Evolutionary conservation across 2,329 filamentous ascomycete species (phyloP), one percentile per base, ranked within the genome.

Genomic region (Rhynchosporium secalis): DNA sequence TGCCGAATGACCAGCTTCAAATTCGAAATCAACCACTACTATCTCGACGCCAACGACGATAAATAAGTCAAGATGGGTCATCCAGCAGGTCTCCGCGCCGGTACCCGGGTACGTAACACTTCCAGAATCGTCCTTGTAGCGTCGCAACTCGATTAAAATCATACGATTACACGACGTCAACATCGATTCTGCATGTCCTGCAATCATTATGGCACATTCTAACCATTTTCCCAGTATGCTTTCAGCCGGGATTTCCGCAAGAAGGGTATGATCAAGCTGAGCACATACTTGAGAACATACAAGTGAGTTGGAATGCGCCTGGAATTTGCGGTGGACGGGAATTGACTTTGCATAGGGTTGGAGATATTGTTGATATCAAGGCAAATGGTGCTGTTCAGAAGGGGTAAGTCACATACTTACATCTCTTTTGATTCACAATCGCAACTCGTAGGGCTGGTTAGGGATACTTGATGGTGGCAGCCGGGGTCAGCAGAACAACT

Each of bases 301-400:
- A 92, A 89, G 88, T 92, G 83, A 75, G 84, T 75, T 65, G 67
- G 47, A 49, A 45, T 26, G n/a, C 57, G 51, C 31, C 51, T n/a
- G 15, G 29, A 46, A 36, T 41, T 33, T 31, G 33, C 31, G 20
- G 29, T n/a, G 28, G 28, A 38, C 28, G 52, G 70, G 65, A 65
- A 74, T 79, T 86, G 76, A 88, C 76, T 70, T 56, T 65, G 71
- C 71, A 66, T 75, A 92, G 88, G 80, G 95, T 99, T 77, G 95
- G 95, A 80, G 95, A 99, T 78, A 97, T 98, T 75, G 95, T 99
- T 77, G 95, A 99, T 79, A 92, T 99, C 80, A 96, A 96, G 83
- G 91, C 90, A 78, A 98, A 99, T 85, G 95, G 93, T 89, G 95
- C 92, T 77, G 90, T 96, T 71, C 93, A 96, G 85, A 96, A 96